Evolutionary conservation across 2,329 filamentous ascomycete genomes (phyloP), one percentile per base, ranked within the genome.

Genomic region (Alternaria triticina): DNA sequence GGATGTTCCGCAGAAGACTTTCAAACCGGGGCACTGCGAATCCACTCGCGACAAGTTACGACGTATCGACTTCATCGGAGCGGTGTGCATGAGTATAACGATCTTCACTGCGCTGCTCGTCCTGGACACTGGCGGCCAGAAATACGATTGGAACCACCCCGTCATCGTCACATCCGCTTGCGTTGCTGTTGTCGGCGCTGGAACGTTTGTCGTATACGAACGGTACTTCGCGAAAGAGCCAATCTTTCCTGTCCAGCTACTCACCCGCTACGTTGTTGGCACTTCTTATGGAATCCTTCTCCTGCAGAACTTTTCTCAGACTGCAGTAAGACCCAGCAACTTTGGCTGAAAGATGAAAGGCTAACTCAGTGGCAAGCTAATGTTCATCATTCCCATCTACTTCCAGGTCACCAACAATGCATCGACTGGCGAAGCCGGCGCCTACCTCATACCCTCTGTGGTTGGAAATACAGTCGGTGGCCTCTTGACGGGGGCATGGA

Each of bases 371-470:
- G 36, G 0, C 36, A 40, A 40, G 36, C 36, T 40, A 3, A 40
- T 40, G 36, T 40, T 40, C 36, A 40, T 40, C 9, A 40, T 40
- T n/a, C 36, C 36, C 2, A 17, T 40, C n/a, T 40, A 40, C 36
- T 93, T 92, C 66, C 88, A 91, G 61, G 85, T 90, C 1, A 89
- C 89, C 0, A 80, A 85, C 6, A 80, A 83, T 1, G 85, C 84
- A 3, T 88, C 86, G 0, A 88, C 86, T 47, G 88, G 89, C 0
- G 79, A 82, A 2, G 88, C 90, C 0, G 85, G 85, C 2, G 80
- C 86, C 0, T 88, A 91, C 69, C 80, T 93, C 0, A 83, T 92
- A 44, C 90, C 90, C 0, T 88, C 90, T 0, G 89, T 93, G 0
- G 77, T 86, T 0, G 90, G 90, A 0, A 92, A 93, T 68, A 87